These are phyloP conservation scores for Solanum dulcamara DNA, from an alignment of 257 asterid genomes.

Conservation along the genomic window DNA sequence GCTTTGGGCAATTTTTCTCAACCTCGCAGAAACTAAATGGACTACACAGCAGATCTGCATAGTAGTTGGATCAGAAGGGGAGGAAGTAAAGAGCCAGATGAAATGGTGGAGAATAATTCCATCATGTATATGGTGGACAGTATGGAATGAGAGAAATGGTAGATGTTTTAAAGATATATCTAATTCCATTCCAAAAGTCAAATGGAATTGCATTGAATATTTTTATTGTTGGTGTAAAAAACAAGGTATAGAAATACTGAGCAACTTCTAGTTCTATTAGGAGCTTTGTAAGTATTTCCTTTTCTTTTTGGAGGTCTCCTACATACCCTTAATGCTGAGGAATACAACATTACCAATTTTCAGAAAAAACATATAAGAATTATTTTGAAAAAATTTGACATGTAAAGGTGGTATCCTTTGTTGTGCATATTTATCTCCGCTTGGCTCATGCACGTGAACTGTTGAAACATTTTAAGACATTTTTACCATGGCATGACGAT, in stretches of 20 bases:
- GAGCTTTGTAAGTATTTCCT: background rate
- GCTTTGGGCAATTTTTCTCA: background rate
- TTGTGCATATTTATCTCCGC: background rate
- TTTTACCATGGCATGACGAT: background rate
- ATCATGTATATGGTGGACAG: background rate
- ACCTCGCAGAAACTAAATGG: background rate
- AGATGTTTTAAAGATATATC: background rate
- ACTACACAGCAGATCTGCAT: background rate
- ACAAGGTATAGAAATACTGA: background rate
- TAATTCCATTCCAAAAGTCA: background rate
- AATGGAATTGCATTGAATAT: background rate
- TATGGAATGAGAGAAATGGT: background rate
- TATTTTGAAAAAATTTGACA: background rate
- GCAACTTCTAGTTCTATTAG: background rate
- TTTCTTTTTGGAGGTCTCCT: background rate
- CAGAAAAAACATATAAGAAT: background rate
- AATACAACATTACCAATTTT: background rate
- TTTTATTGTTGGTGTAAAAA: background rate
- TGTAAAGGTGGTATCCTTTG: background rate
- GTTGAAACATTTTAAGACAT: background rate
- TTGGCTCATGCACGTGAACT: background rate
- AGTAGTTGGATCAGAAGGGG: background rate
- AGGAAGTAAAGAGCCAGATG: background rate
- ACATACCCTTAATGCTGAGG: background rate
- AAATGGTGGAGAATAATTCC: background rate